phyloP scores from a whole-genome alignment of 306 rosid species.

The Ziziphus jujuba region DNA sequence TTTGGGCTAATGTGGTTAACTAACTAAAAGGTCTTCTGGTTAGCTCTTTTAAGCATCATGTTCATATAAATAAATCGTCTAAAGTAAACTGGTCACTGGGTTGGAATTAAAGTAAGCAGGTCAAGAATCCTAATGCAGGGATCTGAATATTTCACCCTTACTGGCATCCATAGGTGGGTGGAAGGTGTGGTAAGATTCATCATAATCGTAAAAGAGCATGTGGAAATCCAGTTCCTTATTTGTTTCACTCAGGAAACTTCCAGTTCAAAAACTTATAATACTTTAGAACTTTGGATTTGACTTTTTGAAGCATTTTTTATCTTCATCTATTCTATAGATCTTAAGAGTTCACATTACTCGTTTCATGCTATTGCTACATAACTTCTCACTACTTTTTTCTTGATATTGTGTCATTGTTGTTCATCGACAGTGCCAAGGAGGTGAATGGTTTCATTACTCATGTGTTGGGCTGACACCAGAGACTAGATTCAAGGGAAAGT shows the following conservation, averaged over 20 bases:
- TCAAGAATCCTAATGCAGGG: too few species aligned
- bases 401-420: neutral
- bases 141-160: too few species aligned
- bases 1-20: too few species aligned
- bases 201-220: too few species aligned
- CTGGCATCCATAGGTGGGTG: too few species aligned
- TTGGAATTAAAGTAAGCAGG: too few species aligned
- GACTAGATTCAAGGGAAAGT: conserved; percentile 96
- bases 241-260: neutral
- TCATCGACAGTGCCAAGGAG: conserved; percentile 85
- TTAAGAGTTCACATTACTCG: neutral
- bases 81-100: too few species aligned
- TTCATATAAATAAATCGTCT: too few species aligned
- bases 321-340: too few species aligned
- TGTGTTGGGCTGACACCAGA: conserved; percentile 97
- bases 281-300: neutral
- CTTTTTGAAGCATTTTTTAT: neutral
- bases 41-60: too few species aligned
- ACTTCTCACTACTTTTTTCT: neutral
- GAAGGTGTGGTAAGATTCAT: too few species aligned
- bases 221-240: neutral
- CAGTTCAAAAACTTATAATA: neutral
- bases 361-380: neutral
- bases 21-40: too few species aligned
- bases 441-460: conserved; percentile 97